phyloP scores from a whole-genome alignment of 768 basidiomycete genomes.

The Tulasnella sp. region DNA sequence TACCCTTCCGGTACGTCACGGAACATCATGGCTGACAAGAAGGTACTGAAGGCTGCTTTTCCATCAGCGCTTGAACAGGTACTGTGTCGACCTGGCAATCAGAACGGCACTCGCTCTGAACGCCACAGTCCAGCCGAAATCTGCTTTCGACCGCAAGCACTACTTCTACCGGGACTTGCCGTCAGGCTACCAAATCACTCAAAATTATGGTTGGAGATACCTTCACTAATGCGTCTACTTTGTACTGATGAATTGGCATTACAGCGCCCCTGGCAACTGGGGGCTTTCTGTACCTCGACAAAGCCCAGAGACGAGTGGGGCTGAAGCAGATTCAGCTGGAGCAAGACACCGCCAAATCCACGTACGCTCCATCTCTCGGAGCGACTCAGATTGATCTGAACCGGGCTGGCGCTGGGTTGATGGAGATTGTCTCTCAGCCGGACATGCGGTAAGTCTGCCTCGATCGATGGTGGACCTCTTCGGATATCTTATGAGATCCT shows the following conservation, averaged over 20 bases:
- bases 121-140: conserved; percentile 49
- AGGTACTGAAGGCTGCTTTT: neutral
- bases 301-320: conserved; percentile 40
- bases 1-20: conserved; percentile 65
- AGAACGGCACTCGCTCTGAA: conserved; percentile 71
- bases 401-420: conserved; percentile 75
- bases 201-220: conserved; percentile 62
- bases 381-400: conserved; percentile 70
- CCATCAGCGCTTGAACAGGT: conserved; percentile 45
- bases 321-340: conserved; percentile 94
- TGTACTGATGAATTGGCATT: neutral
- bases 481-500: neutral
- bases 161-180: conserved; percentile 97
- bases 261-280: conserved; percentile 68
- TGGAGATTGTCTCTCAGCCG: conserved; percentile 94
- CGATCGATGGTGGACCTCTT: conserved; percentile 27
- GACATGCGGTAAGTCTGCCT: conserved; percentile 50
- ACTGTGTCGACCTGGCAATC: conserved; percentile 67
- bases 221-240: neutral
- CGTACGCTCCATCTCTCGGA: conserved; percentile 30
- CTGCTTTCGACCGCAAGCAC: conserved; percentile 92
- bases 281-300: conserved; percentile 44
- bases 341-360: conserved; percentile 92
- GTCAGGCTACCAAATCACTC: conserved; percentile 92
- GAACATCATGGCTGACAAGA: neutral